Base-by-base conservation (phyloP, 768 basidiomycete species). In the Jaapia argillacea region DNA sequence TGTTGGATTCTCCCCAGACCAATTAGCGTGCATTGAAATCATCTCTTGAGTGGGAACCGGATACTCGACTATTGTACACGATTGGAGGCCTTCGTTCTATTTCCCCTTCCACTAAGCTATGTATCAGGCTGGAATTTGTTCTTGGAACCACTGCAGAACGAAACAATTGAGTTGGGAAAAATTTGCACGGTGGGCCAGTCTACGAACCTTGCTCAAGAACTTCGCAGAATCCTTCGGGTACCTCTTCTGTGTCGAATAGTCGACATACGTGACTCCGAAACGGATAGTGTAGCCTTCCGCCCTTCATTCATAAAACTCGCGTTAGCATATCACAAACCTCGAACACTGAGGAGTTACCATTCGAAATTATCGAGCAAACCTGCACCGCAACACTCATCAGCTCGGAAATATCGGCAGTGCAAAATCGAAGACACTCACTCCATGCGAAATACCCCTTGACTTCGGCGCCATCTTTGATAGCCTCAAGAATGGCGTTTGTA, bases 281-380 rank as follows among this genome's bases (percentile, higher is more conserved):
- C 69, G 66, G 5, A 65, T 63, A 27, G 54, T 58, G 47, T 69
- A 70, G 1, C 70, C 68, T 31, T 68, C 61, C 4, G 61, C 64
- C 60, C 60, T 56, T 3, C 1, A 6, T n/a, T 28, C 6, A 42
- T 6, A 14, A 27, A 40, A 45, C 12, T 12, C 14, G 13, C 6
- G 14, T 3, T 18, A 20, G 28, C 22, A 13, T 3, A 16, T 1
- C 4, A 7, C 21, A 40, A 23, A 25, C 16, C 28, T 21, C 44
- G 16, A 41, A 59, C n/a, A n/a, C n/a, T n/a, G n/a, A n/a, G n/a
- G n/a, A n/a, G n/a, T n/a, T n/a, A n/a, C 68, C 69, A 71, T 53
- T 71, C 69, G 42, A 68, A 71, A 49, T 70, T 71, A 48, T 71
- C 65, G 13, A 67, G 54, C 36, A 68, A 47, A 49, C 62, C 62